Evolutionary conservation across 2,329 filamentous ascomycete genomes (phyloP).

Genomic region (Xylaria sp.): DNA sequence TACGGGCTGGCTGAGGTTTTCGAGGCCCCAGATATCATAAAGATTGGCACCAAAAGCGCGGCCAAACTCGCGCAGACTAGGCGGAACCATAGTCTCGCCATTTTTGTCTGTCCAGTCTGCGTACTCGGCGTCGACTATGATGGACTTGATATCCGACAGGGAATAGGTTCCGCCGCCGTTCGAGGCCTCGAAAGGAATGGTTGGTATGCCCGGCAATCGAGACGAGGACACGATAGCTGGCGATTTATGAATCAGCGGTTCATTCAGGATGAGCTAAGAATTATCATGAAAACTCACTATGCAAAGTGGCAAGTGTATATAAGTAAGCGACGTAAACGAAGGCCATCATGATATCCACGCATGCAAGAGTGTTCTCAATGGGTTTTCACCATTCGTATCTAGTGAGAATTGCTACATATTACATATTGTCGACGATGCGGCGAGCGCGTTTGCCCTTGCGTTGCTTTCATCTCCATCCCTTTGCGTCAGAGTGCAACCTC

Average conservation of each 20-base stretch:
- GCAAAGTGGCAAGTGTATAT: slow-evolving; percentile 16
- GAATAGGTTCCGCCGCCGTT: slow-evolving; percentile 35
- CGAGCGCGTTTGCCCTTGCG: background rate
- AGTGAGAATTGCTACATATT: background rate
- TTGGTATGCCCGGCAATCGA: slow-evolving; percentile 43
- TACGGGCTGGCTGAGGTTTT: slow-evolving; percentile 37
- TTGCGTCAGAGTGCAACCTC: background rate
- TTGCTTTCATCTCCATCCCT: background rate
- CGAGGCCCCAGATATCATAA: slow-evolving; percentile 36
- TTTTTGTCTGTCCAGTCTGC: slow-evolving; percentile 48
- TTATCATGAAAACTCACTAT: slow-evolving; percentile 27
- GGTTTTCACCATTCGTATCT: background rate
- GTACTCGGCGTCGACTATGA: slow-evolving; percentile 53
- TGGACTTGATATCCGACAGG: slow-evolving; percentile 38
- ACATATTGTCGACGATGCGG: background rate
- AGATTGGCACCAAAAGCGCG: slow-evolving; percentile 50
- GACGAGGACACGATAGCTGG: slow-evolving; percentile 28
- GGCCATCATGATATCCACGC: slow-evolving; percentile 14
- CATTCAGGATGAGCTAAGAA: background rate
- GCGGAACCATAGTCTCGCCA: slow-evolving; percentile 58
- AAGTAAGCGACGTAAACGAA: slow-evolving; percentile 11
- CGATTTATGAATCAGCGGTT: slow-evolving; percentile 12
- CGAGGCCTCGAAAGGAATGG: slow-evolving; percentile 41
- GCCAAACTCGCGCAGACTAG: slow-evolving; percentile 54
- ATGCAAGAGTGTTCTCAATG: background rate